Evolutionary conservation across 2,329 filamentous ascomycete species (phyloP), one percentile per base, ranked within the genome.

Genomic region (Fusarium denticulatum): DNA sequence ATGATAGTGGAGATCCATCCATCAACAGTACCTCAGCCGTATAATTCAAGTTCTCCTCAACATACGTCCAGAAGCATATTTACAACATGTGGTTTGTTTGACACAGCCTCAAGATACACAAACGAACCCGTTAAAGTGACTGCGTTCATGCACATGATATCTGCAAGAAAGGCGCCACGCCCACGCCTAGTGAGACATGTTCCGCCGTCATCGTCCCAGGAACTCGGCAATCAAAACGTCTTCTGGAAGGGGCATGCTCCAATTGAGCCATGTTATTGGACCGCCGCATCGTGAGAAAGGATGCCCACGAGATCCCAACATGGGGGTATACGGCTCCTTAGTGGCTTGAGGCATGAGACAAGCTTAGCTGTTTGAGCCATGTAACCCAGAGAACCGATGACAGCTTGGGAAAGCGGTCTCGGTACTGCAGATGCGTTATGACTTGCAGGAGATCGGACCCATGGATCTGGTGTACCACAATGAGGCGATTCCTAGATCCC

Each of bases 201-300:
- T 42, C 18, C 34, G 32, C 63, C 39, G 53, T 57, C 45, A 60
- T 49, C 26, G 53, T 59, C 45, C 39, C 64, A 66, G 64, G 64
- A n/a, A 65, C 71, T 37, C 37, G 53, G 60, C 71, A 74, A 74
- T 66, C 60, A 43, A 28, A 49, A 47, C 36, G 47, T 63, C 57
- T 60, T 60, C 50, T 71, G 20, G 42, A 63, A 74, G 64, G 68
- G 57, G 64, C 72, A 74, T 74, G 72, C 64, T 72, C 45, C 45
- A 60, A 72, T 62, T 69, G 49, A 60, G 55, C 30, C 24, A 34
- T 56, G 13, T 37, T 56, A 74, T 74, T 74, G 68, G 72, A 50
- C 42, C 50, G 37, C n/a, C 30, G 24, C 20, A 30, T 57, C 37
- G 39, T 59, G 34, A 49, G 57, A 62, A 52, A 28, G 52, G 45